These are phyloP conservation scores for Erysimum pusillum DNA, from an alignment of 441 rosid genomes.

Conservation along the genomic window DNA sequence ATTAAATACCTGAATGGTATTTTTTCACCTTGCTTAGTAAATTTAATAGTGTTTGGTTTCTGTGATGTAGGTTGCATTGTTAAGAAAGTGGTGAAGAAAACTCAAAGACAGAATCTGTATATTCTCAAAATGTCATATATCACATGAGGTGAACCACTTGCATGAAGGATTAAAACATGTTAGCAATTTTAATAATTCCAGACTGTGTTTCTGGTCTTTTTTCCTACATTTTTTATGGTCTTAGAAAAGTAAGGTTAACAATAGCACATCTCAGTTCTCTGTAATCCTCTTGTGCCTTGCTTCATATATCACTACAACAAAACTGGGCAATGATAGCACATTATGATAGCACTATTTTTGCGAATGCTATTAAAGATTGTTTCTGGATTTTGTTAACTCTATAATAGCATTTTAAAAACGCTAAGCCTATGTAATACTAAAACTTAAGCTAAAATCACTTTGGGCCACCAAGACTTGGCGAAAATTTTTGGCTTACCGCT, in stretches of 20 bases:
- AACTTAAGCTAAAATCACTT: no score
- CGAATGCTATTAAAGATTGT: no score
- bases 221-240: conserved; percentile 1
- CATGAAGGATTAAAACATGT: conserved; percentile 98
- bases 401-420: no score
- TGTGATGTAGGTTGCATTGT: conserved; percentile 75
- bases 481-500: no score
- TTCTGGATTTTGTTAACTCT: no score
- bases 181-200: conserved; percentile 47
- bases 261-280: conserved; percentile 1
- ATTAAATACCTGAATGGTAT: background rate
- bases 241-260: background rate
- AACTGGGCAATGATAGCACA: no score
- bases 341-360: no score
- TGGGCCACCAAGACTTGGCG: no score
- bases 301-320: background rate
- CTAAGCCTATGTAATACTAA: no score
- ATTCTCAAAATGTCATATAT: conserved; percentile 96
- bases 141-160: conserved; percentile 97
- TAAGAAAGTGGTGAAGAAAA: conserved; percentile 98
- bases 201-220: conserved; percentile 10
- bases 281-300: conserved; percentile 10
- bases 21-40: background rate
- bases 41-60: conserved; percentile 14
- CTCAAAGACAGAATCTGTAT: conserved; percentile 83